These are phyloP conservation scores for Venturia asperata DNA, from an alignment of 2,329 filamentous ascomycete species.

Conservation along the genomic window DNA sequence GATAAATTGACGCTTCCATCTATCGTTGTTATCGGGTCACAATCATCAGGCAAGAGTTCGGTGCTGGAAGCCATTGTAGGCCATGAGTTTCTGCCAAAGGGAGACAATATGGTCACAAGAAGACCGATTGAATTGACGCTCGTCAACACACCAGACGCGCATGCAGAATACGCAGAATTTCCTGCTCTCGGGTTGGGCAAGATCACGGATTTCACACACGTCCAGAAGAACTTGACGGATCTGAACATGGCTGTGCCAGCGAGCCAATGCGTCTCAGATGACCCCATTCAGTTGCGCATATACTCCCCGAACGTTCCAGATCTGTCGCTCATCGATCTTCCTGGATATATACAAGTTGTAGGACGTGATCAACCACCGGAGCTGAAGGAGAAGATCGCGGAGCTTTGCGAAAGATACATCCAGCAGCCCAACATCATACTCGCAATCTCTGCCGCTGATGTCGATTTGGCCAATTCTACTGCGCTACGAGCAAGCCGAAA, in stretches of 20 bases:
- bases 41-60: constrained; percentile 96
- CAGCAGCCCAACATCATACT: constrained; percentile 92
- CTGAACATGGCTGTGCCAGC: constrained; percentile 90
- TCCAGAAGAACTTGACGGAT: constrained; percentile 90
- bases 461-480: constrained; percentile 94
- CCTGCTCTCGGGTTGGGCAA: constrained; percentile 83
- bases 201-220: constrained; percentile 83
- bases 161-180: constrained; percentile 91
- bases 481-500: constrained; percentile 81
- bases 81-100: constrained; percentile 95
- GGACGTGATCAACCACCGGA: constrained; percentile 84
- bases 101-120: constrained; percentile 97
- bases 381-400: constrained; percentile 90
- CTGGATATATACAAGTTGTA: constrained; percentile 94
- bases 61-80: constrained; percentile 95
- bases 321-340: constrained; percentile 89
- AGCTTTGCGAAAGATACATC: constrained; percentile 97
- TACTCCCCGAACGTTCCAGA: constrained; percentile 95
- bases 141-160: constrained; percentile 84
- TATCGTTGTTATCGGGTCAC: constrained; percentile 98
- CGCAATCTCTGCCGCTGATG: constrained; percentile 94
- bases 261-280: constrained; percentile 86
- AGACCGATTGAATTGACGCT: constrained; percentile 93
- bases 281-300: constrained; percentile 91
- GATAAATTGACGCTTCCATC: constrained; percentile 82